phyloP scores from a whole-genome alignment of 108 stramenopile species.

The Skeletonema costatum region DNA sequence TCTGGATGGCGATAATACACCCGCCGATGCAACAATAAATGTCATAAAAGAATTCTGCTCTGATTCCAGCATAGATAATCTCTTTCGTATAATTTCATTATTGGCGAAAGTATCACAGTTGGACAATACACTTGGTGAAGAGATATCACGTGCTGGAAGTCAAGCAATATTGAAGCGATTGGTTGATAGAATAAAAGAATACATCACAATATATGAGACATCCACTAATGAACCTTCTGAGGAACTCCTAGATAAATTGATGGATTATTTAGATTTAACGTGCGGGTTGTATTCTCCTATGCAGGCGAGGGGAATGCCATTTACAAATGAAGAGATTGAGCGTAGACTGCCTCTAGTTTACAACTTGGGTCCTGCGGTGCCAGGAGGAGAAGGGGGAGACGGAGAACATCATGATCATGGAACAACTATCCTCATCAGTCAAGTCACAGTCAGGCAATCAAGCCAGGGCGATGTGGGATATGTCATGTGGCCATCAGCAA shows the following conservation, averaged over 20 bases:
- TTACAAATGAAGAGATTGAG: constrained; percentile 58
- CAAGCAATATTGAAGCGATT: constrained; percentile 52
- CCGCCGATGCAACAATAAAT: neutral
- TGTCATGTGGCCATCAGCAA: constrained; percentile 89
- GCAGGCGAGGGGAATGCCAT: constrained; percentile 35
- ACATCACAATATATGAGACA: constrained; percentile 22
- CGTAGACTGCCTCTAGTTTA: constrained; percentile 67
- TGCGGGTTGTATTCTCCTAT: constrained; percentile 59
- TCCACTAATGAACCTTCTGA: constrained; percentile 26
- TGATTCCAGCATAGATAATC: constrained; percentile 13
- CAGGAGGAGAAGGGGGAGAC: neutral
- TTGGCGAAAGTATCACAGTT: constrained; percentile 35
- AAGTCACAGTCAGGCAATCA: constrained; percentile 70
- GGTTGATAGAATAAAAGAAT: constrained; percentile 29
- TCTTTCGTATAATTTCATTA: constrained; percentile 30
- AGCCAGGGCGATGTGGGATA: constrained; percentile 87
- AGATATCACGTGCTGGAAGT: constrained; percentile 60
- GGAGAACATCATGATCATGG: neutral
- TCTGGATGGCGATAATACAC: neutral
- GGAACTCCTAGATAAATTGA: constrained; percentile 64
- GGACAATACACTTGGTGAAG: constrained; percentile 66
- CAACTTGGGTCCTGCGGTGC: constrained; percentile 6
- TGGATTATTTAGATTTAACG: constrained; percentile 76
- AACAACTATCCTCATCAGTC: constrained; percentile 63
- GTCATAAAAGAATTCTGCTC: constrained; percentile 1